Conservation (phyloP, 108 stramenopile genomes). For the Poteriospumella lacustris region DNA sequence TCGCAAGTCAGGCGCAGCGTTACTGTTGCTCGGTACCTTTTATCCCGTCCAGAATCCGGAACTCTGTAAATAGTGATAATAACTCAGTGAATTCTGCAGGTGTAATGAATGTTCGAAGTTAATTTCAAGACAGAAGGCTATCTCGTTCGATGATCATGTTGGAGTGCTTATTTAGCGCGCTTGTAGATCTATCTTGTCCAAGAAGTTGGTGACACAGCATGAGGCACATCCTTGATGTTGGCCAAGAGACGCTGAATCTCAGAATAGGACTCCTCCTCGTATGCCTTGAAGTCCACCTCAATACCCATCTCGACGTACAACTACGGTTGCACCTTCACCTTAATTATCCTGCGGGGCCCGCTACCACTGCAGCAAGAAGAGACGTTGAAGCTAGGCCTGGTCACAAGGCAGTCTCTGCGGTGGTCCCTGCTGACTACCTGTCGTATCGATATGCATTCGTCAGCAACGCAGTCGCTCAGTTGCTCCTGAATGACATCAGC, state of each 20-base stretch:
- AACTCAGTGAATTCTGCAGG: no score
- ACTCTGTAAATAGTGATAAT: no score
- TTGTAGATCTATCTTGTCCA: slow-evolving; percentile 92
- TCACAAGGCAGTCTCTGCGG: slow-evolving; percentile 72
- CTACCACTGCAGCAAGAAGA: slow-evolving; percentile 43
- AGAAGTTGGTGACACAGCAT: slow-evolving; percentile 65
- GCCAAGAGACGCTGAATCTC: slow-evolving; percentile 55
- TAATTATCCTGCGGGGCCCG: slow-evolving; percentile 76
- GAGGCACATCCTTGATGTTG: slow-evolving; percentile 40
- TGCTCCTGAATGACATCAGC: no score
- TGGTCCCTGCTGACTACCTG: slow-evolving; percentile 98
- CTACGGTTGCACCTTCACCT: slow-evolving; percentile 59
- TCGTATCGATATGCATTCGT: slow-evolving; percentile 96
- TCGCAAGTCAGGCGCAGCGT: no score
- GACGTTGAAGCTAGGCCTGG: slow-evolving; percentile 33
- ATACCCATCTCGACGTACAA: slow-evolving; percentile 77
- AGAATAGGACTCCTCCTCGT: slow-evolving; percentile 72
- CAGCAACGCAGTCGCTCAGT: no score
- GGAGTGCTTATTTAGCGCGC: slow-evolving; percentile 69
- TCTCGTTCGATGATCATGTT: no score
- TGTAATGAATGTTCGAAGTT: no score
- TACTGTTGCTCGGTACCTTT: no score
- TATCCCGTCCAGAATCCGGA: no score
- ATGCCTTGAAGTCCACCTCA: slow-evolving; percentile 61
- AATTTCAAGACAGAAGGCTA: no score